Conservation (phyloP, 129 eudicot genomes). For the Silybum marianum region DNA sequence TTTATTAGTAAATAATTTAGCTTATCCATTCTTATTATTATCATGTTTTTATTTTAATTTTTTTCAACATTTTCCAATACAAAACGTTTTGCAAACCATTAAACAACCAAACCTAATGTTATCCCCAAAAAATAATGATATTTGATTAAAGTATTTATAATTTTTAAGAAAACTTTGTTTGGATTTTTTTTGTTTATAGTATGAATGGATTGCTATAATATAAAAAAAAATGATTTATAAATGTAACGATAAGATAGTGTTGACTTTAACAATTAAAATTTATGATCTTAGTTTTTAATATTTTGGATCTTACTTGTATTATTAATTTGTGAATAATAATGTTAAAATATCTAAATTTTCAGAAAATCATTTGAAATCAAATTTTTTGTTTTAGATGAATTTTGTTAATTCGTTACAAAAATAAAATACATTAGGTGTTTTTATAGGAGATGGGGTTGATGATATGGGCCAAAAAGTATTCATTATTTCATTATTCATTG, state of each 20-base stretch:
- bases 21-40: slow-evolving; percentile 26
- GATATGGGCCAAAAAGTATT: not conserved
- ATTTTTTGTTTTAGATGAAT: no score
- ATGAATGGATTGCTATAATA: no score
- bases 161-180: not conserved
- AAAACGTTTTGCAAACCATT: not conserved
- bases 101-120: not conserved
- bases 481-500: not conserved
- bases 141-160: not conserved
- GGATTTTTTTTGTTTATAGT: no score
- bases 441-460: no score
- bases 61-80: not conserved
- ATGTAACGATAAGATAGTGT: not conserved
- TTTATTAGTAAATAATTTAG: slow-evolving; percentile 21
- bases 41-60: not conserved
- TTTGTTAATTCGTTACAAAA: not conserved
- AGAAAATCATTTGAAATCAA: no score
- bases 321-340: no score
- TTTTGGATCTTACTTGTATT: not conserved
- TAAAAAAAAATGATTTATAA: no score
- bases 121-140: not conserved
- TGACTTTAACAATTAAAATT: not conserved
- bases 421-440: no score
- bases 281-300: no score
- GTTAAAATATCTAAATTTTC: no score